Evolutionary conservation across 2,329 filamentous ascomycete species (phyloP), one percentile per base, ranked within the genome.

Genomic region (Exophiala sp.): DNA sequence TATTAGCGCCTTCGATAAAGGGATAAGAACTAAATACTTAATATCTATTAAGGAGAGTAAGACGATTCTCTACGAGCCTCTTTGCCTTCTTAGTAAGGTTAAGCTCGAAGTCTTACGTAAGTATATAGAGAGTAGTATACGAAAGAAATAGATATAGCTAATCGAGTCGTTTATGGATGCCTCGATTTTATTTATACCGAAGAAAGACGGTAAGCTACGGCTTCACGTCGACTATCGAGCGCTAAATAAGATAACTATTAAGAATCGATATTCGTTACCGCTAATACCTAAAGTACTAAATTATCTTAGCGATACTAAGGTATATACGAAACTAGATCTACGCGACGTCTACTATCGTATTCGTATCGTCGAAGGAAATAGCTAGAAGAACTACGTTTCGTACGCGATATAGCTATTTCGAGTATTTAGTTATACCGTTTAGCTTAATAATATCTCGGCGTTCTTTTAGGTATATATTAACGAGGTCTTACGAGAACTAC

Each of bases 391-490:
- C 33, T 46, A 41, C 16, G 9, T 52, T 52, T 52, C 42, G 33
- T 47, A 52, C 43, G 43, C 43, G 43, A 47, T 52, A 52, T 41
- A 33, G 18, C 4, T 45, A 52, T 34, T 52, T 40, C 34, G 34
- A 52, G 50, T 52, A 52, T 33, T n/a, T 40, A 47, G 18, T 52
- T n/a, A 52, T 52, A 47, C 16, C 20, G n/a, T 52, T 52, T 52
- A 52, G 33, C 14, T 33, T 52, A 7, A 35, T 36, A 47, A 47
- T 50, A 47, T 55, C 0, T 57, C 49, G 2, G 41, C 51, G 1
- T 57, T 54, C 1, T 70, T 71, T 33, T 61, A 71, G 54, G 39
- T 21, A 7, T 63, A 62, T 59, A 64, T 66, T 58, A 65, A 68
- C 50, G 40, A 54, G 2, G 47, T 58, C 1, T 42, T 68, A 51